Evolutionary conservation across 495 filamentous ascomycete genomes (phyloP).

Genomic region (Podospora didyma): DNA sequence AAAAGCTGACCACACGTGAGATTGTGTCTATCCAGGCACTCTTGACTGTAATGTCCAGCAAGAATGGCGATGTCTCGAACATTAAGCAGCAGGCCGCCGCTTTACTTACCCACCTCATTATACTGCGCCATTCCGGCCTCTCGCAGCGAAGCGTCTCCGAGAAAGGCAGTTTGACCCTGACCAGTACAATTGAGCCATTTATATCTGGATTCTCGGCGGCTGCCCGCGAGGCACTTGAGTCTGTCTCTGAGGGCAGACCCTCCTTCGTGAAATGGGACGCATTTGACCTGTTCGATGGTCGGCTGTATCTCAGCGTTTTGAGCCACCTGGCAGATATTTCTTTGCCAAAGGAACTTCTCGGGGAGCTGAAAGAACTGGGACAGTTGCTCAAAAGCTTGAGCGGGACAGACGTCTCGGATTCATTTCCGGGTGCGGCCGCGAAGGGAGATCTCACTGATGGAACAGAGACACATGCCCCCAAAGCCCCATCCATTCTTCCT

Average conservation of each 20-base stretch:
- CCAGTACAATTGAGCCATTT: constrained; percentile 12
- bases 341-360: constrained; percentile 13
- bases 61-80: not conserved
- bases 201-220: not conserved
- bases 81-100: constrained; percentile 11
- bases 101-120: constrained; percentile 29
- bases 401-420: constrained; percentile 18
- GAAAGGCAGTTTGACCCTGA: constrained; percentile 2
- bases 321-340: constrained; percentile 6
- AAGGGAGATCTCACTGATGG: not conserved
- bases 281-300: constrained; percentile 63
- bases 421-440: constrained; percentile 7
- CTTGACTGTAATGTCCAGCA: constrained; percentile 1
- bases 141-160: constrained; percentile 20
- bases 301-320: constrained; percentile 39
- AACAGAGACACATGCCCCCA: not conserved
- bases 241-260: constrained; percentile 6
- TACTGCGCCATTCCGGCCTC: constrained; percentile 22
- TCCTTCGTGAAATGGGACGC: constrained; percentile 40
- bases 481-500: constrained; percentile 42
- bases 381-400: constrained; percentile 22
- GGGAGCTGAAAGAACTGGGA: constrained; percentile 5
- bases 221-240: not conserved
- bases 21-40: constrained; percentile 13
- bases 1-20: constrained; percentile 13